Evolutionary conservation across 2,329 filamentous ascomycete genomes (phyloP).

Genomic region (Dothidotthia symphoricarpi): DNA sequence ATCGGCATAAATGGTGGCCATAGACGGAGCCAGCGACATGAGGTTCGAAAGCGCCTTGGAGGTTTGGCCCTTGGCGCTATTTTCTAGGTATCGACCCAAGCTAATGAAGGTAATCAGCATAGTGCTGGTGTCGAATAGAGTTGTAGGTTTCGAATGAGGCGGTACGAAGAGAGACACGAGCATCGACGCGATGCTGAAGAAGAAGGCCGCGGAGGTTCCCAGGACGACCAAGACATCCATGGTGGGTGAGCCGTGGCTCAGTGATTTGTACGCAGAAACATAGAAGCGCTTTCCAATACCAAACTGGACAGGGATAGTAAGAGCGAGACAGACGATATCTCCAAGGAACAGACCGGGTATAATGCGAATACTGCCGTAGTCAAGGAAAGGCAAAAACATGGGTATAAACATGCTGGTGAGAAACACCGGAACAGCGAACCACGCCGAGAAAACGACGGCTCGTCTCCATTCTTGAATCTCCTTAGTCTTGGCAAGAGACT

Average conservation of each 20-base stretch:
- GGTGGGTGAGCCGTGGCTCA: constrained; percentile 87
- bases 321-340: constrained; percentile 75
- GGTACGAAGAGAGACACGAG: constrained; percentile 70
- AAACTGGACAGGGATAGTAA: constrained; percentile 94
- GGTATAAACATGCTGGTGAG: constrained; percentile 90
- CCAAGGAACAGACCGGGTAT: constrained; percentile 79
- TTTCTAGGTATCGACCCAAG: constrained; percentile 87
- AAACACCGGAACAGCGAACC: constrained; percentile 87
- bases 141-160: constrained; percentile 77
- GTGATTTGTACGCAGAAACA: constrained; percentile 83
- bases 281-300: constrained; percentile 96
- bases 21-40: constrained; percentile 94
- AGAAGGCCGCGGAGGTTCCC: constrained; percentile 92
- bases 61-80: constrained; percentile 91
- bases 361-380: constrained; percentile 71
- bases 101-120: constrained; percentile 98
- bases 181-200: constrained; percentile 91
- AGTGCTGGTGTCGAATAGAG: constrained; percentile 95
- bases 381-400: constrained; percentile 73
- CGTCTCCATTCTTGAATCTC: constrained; percentile 91
- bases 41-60: constrained; percentile 88
- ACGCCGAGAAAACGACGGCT: constrained; percentile 73
- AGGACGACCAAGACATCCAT: constrained; percentile 97
- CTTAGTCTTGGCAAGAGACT: constrained; percentile 92
- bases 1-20: constrained; percentile 94